Percentiles rank a stretch among this genome's conserved stretches.
phyloP scores from a whole-genome alignment of 2,329 filamentous ascomycete genomes.

The Colletotrichum horii region DNA sequence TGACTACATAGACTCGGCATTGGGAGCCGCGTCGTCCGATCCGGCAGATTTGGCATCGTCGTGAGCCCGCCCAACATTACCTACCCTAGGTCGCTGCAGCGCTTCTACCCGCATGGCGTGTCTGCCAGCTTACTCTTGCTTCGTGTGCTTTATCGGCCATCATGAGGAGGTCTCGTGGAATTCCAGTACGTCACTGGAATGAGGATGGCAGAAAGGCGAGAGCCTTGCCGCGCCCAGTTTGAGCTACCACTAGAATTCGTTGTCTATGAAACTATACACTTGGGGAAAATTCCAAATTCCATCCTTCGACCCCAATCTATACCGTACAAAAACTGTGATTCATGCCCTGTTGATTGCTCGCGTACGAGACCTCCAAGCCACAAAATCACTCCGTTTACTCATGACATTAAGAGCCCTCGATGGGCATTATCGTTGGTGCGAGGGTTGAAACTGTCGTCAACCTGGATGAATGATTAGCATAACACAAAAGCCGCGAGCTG shows the following conservation, averaged over 20 bases:
- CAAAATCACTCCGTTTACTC: not conserved
- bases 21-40: not conserved
- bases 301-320: not conserved
- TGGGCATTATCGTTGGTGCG: not conserved
- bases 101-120: not conserved
- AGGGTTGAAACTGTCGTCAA: not conserved
- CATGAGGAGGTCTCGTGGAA: not conserved
- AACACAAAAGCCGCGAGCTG: not conserved
- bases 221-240: not conserved
- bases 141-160: not conserved
- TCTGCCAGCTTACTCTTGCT: not conserved
- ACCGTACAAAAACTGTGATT: constrained; percentile 17
- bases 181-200: not conserved
- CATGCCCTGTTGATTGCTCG: not conserved
- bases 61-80: not conserved
- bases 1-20: not conserved
- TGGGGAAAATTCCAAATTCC: not conserved
- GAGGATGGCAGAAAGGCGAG: not conserved
- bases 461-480: not conserved
- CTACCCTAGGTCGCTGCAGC: not conserved
- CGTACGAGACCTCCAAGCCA: constrained; percentile 9
- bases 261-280: constrained; percentile 8
- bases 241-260: not conserved
- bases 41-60: not conserved
- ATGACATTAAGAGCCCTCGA: not conserved